These are phyloP conservation scores for Lachancea waltii DNA, from an alignment of 805 yeast species.

Conservation along the genomic window DNA sequence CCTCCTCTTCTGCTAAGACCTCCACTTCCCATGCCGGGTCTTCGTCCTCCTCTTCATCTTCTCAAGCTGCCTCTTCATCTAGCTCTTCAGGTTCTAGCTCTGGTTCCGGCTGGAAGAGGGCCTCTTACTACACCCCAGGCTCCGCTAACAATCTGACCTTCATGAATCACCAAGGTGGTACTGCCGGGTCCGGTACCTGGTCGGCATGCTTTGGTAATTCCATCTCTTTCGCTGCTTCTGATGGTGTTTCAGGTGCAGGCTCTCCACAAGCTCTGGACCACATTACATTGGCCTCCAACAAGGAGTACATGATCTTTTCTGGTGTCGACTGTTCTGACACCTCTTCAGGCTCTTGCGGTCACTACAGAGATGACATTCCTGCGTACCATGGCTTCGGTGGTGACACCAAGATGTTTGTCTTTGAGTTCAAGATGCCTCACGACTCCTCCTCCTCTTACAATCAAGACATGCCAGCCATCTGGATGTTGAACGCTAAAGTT, in stretches of 20 bases:
- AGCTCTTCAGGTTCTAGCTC: constrained; percentile 35
- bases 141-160: constrained; percentile 66
- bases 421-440: constrained; percentile 91
- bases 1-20: constrained; percentile 16
- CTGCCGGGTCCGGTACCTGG: constrained; percentile 81
- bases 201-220: constrained; percentile 87
- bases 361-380: constrained; percentile 76
- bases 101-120: constrained; percentile 64
- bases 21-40: constrained; percentile 21
- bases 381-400: constrained; percentile 96
- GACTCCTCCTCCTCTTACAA: constrained; percentile 49
- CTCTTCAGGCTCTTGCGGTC: constrained; percentile 61
- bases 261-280: constrained; percentile 63
- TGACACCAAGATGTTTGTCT: constrained; percentile 72
- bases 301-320: constrained; percentile 79
- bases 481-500: constrained; percentile 91
- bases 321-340: constrained; percentile 50
- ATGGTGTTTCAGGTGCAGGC: constrained; percentile 69
- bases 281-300: constrained; percentile 61
- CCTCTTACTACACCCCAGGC: constrained; percentile 70
- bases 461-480: constrained; percentile 95
- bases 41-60: constrained; percentile 27
- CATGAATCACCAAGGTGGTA: constrained; percentile 84
- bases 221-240: constrained; percentile 71
- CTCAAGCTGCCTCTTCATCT: constrained; percentile 28